Percentiles rank a stretch among this genome's conserved stretches.
Evolutionary conservation across 352 stramenopile genomes (phyloP).

Genomic region (Globisporangium polare): DNA sequence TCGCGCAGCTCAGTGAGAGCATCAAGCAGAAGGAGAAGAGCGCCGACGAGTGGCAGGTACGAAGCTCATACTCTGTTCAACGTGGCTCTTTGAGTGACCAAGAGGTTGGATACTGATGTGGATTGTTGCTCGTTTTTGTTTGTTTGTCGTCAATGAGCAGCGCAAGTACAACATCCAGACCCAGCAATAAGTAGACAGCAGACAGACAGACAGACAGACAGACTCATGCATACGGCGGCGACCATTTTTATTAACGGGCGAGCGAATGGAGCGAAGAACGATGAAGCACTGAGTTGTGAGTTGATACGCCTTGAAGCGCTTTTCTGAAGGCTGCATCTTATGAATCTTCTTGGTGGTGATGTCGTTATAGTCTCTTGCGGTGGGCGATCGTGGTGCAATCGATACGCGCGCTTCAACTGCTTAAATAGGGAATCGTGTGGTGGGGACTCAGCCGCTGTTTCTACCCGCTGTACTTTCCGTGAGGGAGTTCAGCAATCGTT

Average conservation of each 20-base stretch:
- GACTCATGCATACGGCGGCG: neutral
- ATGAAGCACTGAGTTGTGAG: neutral
- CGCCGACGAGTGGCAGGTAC: conserved; percentile 79
- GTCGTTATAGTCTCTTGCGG: neutral
- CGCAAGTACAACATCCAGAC: conserved; percentile 86
- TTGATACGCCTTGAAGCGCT: neutral
- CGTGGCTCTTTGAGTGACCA: neutral
- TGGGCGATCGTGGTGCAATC: neutral
- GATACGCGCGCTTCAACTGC: neutral
- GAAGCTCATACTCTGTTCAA: neutral
- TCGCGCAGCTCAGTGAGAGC: conserved; percentile 66
- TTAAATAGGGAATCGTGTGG: conserved; percentile 1
- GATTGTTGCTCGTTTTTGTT: neutral
- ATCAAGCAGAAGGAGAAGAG: conserved; percentile 83
- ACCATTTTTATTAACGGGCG: conserved; percentile 2
- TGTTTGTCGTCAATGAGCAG: conserved; percentile 19
- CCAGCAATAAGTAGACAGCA: conserved; percentile 47
- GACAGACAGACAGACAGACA: neutral
- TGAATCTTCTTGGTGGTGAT: neutral
- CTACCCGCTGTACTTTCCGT: conserved; percentile 25
- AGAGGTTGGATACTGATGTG: neutral
- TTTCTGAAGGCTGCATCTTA: neutral
- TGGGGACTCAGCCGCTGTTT: neutral
- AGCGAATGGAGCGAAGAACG: conserved; percentile 8
- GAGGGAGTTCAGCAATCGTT: conserved; percentile 47